phyloP scores from a whole-genome alignment of 306 rosid genomes.

The Biancaea sappan region DNA sequence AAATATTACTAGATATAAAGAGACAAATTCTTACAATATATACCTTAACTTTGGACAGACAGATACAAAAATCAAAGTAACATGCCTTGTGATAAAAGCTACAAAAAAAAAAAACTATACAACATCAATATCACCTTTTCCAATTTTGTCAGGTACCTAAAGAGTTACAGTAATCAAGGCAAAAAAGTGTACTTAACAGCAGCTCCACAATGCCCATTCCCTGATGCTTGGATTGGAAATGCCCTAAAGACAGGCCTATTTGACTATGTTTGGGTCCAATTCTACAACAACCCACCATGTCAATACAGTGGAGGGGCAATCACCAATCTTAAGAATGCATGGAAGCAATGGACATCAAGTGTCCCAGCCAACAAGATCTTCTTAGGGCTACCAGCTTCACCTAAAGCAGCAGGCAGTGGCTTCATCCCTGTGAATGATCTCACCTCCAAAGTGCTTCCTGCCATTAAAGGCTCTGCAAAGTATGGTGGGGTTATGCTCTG shows the following conservation, averaged over 20 bases:
- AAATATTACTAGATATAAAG: no score
- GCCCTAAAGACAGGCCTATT: conserved; percentile 45
- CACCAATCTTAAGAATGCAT: conserved; percentile 39
- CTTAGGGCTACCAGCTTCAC: conserved; percentile 47
- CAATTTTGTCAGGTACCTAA: conserved; percentile 32
- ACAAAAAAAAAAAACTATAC: no score
- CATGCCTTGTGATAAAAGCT: no score
- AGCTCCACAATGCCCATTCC: conserved; percentile 50
- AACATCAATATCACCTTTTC: no score
- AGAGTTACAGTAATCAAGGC: conserved; percentile 23
- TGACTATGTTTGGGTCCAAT: conserved; percentile 48
- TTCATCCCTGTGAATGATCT: conserved; percentile 41
- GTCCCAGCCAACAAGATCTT: conserved; percentile 43
- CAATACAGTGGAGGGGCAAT: conserved; percentile 29
- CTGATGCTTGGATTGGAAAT: conserved; percentile 47
- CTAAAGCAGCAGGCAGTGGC: conserved; percentile 45
- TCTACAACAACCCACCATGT: conserved; percentile 51
- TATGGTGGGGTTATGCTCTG: conserved; percentile 49
- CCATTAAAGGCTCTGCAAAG: conserved; percentile 40
- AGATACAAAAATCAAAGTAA: no score
- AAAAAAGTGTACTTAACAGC: conserved; percentile 38
- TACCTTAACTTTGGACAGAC: no score
- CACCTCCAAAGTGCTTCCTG: conserved; percentile 46
- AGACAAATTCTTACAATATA: no score
- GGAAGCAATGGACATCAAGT: conserved; percentile 44